Base-by-base conservation (phyloP, 2,329 filamentous ascomycete species). In the Mycosphaerelloides madeirae region DNA sequence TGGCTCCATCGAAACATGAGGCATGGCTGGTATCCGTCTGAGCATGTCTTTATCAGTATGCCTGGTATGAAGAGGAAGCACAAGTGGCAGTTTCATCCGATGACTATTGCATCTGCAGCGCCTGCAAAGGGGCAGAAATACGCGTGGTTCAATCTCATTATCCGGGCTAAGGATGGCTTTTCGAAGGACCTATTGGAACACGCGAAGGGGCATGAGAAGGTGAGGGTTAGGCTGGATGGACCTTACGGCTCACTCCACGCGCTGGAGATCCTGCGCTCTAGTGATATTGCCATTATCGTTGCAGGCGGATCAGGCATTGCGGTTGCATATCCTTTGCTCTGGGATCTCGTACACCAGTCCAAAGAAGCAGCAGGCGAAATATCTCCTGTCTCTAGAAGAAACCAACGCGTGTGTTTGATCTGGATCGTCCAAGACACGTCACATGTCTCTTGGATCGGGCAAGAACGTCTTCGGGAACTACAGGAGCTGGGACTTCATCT, bases 231-330 rank as follows among this genome's bases (percentile, higher is more conserved):
- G 6, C 61, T 84, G n/a, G 80, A 85, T 52, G 81, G 81, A 0
- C 81, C 81, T 0, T 84, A 85, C 54, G 81, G 81, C 31, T 80
- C 76, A 8, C 65, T 68, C 0, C 74, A 78, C 52, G 76, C 79
- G 0, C 65, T 80, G 13, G 63, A 74, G 14, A 70, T 78, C 57
- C 67, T 84, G 2, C 68, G 69, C 6, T 64, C 67, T 12, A 69
- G 72, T 13, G 66, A 73, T 31, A 68, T 73, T 0, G 70, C 74
- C 0, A 61, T 84, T 3, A 59, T 84, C 9, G 67, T 85, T 7
- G 80, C 80, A 1, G 80, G 81, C 3, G 81, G 81, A 0, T 80
- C 77, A 20, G 81, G 81, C 4, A 81, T 84, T 34, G 81, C 80
- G 1, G 80, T 84, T 18, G 73, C 75, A 0, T 82, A 81, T 56